Base-by-base conservation (phyloP, 2,329 filamentous ascomycete species). In the Phyllosticta ampelicida region DNA sequence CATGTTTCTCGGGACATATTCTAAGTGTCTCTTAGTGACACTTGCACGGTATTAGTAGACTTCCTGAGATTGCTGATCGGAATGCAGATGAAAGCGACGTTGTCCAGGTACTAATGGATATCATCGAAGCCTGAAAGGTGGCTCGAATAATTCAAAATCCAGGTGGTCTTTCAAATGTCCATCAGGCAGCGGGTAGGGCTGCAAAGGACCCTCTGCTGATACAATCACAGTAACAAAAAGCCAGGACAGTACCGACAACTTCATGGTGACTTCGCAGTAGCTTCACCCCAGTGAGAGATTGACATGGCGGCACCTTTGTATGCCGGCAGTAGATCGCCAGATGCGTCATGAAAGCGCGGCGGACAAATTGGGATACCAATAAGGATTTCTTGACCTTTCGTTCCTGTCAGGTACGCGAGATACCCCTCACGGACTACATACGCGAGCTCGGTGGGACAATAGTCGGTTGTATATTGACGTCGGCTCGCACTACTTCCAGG, bases 11-110 rank as follows among this genome's bases (percentile, higher is more conserved):
- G 21, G 68, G 54, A 69, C 70, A 60, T 73, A 77, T 50, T 70
- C 69, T 23, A 75, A 65, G 61, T 77, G 75, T 9, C 74, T 36
- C 60, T 74, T 71, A 56, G 74, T 67, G 5, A 74, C 68, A 10
- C 70, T 70, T 65, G 72, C 73, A 48, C 75, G 70, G 61, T 77
- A 77, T 61, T 77, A 77, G 61, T 76, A 77, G 18, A 77, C 74
- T 59, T 75, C 71, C 61, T 76, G 70, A 54, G 77, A 69, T 19
- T 70, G 63, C 51, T 67, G 36, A 60, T 75, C 70, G 16, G 74
- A 18, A 75, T 67, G 36, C 77, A 73, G n/a, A 77, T 70, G 51
- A 71, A 73, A 5, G 75, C 74, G 29, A 77, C 74, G 58, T 76
- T 76, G 56, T 71, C 62, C 26, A 67, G 62, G 52, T 68, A 68